Evolutionary conservation across 306 rosid genomes (phyloP), one percentile per base, ranked within the genome.

Genomic region (Lotus japonicus): DNA sequence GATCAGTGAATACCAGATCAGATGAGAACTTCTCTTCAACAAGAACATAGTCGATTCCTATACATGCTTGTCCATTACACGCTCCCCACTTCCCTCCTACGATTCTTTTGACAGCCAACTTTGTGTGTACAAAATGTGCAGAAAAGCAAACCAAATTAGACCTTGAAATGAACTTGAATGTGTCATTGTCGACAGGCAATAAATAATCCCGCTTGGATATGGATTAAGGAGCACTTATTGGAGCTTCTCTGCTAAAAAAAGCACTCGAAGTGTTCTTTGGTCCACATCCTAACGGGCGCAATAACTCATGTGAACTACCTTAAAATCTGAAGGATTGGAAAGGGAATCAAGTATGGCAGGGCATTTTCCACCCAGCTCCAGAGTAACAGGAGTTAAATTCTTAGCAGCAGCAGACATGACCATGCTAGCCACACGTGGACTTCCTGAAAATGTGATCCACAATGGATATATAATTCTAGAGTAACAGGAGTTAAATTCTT

Each of bases 301-400:
- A 35, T 14, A 52, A 13, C 11, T 1, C 7, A 31, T 57, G 23
- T 19, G 36, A 67, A 67, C 6, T 77, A 94, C 99, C 96, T 87
- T 80, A 11, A 86, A 64, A 28, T 90, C 87, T 9, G 88, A 69
- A 75, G 86, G 77, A 44, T 46, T 83, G 8, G 92, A 66, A 63
- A 84, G 77, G 62, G 85, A 82, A 77, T 88, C 99, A 7, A 94
- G 73, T 63, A 94, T 88, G 61, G 87, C 83, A 46, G 99, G 99
- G 77, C 99, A 90, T 83, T 94, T 94, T 74, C 99, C 97, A 43
- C 99, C 99, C 21, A 90, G 89, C 86, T 94, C 99, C 5, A 90
- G 79, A 36, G 87, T 83, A 58, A 94, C 97, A 0, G 99, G 99
- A n/a, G 97, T 94, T 41, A 94, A 82, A 57, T 90, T 78, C 81